Percentiles rank a stretch among this genome's conserved stretches.
Conservation (phyloP, 2,329 filamentous ascomycete genomes). For the Pseudogymnoascus sp. region DNA sequence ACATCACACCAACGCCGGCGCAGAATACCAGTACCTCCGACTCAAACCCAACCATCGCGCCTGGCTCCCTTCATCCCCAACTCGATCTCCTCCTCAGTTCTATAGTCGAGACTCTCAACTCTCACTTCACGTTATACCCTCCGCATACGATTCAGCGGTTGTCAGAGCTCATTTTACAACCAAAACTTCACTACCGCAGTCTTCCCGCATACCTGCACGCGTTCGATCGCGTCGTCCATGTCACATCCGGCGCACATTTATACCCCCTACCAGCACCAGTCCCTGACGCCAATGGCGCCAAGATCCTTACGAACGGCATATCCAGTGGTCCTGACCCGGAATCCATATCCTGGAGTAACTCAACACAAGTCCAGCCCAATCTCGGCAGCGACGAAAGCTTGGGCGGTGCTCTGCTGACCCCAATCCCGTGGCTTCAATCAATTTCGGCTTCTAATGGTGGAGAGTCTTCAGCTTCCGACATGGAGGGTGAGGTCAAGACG, state of each 20-base stretch:
- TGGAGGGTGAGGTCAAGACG: constrained; percentile 56
- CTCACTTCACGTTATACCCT: constrained; percentile 63
- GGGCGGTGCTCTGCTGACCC: constrained; percentile 83
- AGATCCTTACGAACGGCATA: constrained; percentile 51
- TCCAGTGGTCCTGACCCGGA: constrained; percentile 29
- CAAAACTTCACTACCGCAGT: constrained; percentile 69
- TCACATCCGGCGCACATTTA: constrained; percentile 69
- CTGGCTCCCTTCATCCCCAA: constrained; percentile 51
- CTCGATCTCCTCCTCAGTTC: constrained; percentile 53
- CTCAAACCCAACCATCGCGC: constrained; percentile 4
- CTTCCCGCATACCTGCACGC: constrained; percentile 82
- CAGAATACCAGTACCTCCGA: constrained; percentile 25
- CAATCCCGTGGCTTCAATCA: constrained; percentile 72
- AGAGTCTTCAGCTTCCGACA: constrained; percentile 28
- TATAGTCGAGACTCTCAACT: constrained; percentile 52
- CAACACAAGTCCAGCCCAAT: constrained; percentile 30
- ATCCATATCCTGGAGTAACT: constrained; percentile 39
- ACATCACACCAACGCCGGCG: constrained; percentile 40
- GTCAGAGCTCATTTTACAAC: constrained; percentile 72
- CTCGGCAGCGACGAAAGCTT: constrained; percentile 81
- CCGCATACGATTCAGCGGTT: constrained; percentile 91
- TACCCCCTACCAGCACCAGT: constrained; percentile 73
- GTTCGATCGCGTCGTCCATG: constrained; percentile 80
- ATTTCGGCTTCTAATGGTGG: neutral
- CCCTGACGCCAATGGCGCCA: constrained; percentile 47